These are phyloP conservation scores for Leccinum pellstonianum DNA, from an alignment of 768 basidiomycete species.

Conservation along the genomic window DNA sequence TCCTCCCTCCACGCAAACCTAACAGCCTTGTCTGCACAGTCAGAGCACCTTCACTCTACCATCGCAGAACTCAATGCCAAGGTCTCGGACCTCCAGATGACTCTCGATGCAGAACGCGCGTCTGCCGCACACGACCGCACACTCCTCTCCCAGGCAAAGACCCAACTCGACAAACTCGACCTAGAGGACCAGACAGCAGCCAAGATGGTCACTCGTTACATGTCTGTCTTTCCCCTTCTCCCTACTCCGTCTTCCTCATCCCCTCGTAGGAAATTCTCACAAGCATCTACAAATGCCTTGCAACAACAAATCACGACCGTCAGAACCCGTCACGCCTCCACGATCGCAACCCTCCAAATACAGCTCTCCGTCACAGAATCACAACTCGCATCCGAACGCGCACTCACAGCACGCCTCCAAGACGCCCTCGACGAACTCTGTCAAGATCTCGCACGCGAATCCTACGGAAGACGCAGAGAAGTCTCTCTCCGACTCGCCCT, in stretches of 20 bases:
- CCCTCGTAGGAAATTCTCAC: constrained; percentile 73
- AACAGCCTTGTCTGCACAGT: constrained; percentile 48
- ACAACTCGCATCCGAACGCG: constrained; percentile 43
- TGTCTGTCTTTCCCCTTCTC: constrained; percentile 46
- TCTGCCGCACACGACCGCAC: constrained; percentile 41
- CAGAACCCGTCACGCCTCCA: constrained; percentile 61
- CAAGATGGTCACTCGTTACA: constrained; percentile 83
- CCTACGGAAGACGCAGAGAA: constrained; percentile 71
- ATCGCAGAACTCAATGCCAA: constrained; percentile 43
- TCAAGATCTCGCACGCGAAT: constrained; percentile 67
- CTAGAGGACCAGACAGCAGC: constrained; percentile 74
- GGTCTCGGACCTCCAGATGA: constrained; percentile 40
- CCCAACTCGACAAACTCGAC: constrained; percentile 53
- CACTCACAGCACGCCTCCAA: constrained; percentile 50
- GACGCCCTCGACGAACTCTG: constrained; percentile 66
- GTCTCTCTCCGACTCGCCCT: constrained; percentile 62
- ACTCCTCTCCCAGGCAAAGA: constrained; percentile 45
- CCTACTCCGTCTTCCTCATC: constrained; percentile 1
- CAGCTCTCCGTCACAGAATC: constrained; percentile 47
- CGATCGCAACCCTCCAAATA: constrained; percentile 52
- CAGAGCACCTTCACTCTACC: constrained; percentile 44
- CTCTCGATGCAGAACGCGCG: constrained; percentile 47
- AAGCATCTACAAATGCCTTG: constrained; percentile 64
- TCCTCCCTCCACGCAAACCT: constrained; percentile 47
- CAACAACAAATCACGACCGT: constrained; percentile 59